Base-by-base conservation (phyloP, 139 green algal species). In the Ettlia oleoabundans region DNA sequence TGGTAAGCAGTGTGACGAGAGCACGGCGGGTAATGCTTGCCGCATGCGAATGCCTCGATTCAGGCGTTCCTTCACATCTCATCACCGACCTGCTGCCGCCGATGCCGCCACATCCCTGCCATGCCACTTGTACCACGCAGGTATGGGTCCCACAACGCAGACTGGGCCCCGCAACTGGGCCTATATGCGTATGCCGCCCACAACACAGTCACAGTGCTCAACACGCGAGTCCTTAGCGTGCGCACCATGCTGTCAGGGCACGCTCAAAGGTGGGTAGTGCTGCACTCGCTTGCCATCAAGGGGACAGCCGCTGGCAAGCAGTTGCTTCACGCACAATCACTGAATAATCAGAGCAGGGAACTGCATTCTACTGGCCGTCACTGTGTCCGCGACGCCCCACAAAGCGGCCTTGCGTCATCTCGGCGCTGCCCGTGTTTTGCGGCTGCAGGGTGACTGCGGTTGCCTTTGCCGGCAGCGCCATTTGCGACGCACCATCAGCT, bases 91-190 rank as follows among this genome's bases (percentile, higher is more conserved):
- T 32, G 21, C 76, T 65, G 76, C 41, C 61, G 1, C 65, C 75
- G 28, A 32, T 38, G n/a, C 4, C 38, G 32, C 40, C 3, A 5
- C 10, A 58, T 58, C 47, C 2, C 33, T 2, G 28, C 4, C 5
- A 0, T 53, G 24, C 32, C 9, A 7, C 22, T 6, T 35, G 19
- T 0, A 3, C 47, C 15, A 32, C 58, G 76, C 65, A 87, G 83
- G 83, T 87, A 82, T 85, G 83, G 52, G 33, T 38, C 76, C 26
- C 74, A 87, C 38, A 51, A 43, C 19, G 67, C 83, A n/a, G 77
- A 84, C 47, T 69, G 68, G 55, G 55, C 40, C 1, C 52, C 65
- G 2, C 41, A 47, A 3, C 22, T 61, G 33, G 77, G 77, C 4
- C 42, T 78, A 2, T 68, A 80, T 19, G 83, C 83, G 2, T 87